Base-by-base conservation (phyloP, 2,329 filamentous ascomycete species). In the Fonsecaea pedrosoi region DNA sequence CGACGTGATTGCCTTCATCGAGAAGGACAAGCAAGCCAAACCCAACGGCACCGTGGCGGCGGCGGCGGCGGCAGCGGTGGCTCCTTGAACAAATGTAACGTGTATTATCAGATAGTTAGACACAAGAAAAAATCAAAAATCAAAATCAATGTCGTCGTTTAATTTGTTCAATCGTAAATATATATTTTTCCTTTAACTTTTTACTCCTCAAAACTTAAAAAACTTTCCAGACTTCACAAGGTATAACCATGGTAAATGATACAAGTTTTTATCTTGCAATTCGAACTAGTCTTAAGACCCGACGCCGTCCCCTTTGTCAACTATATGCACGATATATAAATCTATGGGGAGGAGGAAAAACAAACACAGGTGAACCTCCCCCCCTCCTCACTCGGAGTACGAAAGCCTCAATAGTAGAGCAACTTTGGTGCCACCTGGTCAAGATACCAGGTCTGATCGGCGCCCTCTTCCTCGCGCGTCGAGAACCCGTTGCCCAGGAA, bases 401-500 rank as follows among this genome's bases (percentile, higher is more conserved):
- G 25, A 25, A 25, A 53, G 56, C 21, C 25, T 56, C 54, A 56
- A 37, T 56, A 56, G 54, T 56, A 56, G 21, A 56, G 32, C 21
- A 56, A 35, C 54, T 56, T 56, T 2, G 54, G 54, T 4, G 10
- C 54, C 21, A 56, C 55, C 21, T 62, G 25, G 50, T 62, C 48
- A 62, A 65, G 56, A 30, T 65, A 65, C 56, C 55, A 65, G 13
- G 62, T 54, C 55, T 50, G 35, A 56, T 65, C 62, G 7, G 37
- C 42, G 8, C 57, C 62, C 13, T 42, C 32, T 32, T 40, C 62
- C 54, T 64, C 62, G 2, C 54, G n/a, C 32, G 30, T 58, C 63
- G 63, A 62, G 70, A 79, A 81, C 34, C 74, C 58, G 68, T 81
- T 81, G 71, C 65, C 67, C 18, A 61, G 18, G 64, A 78, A 79